Base-by-base conservation (phyloP, 2,329 filamentous ascomycete genomes). In the Scedosporium apiospermum region DNA sequence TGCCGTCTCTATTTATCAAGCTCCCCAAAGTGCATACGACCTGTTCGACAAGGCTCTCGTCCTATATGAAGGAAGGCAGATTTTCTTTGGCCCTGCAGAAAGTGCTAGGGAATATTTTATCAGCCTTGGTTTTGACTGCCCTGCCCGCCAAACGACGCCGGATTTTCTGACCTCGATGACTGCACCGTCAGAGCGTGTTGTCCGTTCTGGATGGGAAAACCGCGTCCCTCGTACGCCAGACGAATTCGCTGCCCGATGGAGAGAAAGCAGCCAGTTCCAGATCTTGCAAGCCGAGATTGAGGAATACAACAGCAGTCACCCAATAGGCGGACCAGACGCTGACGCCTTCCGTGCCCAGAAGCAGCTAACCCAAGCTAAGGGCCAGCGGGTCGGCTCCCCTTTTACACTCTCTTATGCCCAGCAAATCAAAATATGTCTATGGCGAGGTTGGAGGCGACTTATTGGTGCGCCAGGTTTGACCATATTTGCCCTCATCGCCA, bases 401-500 rank as follows among this genome's bases (percentile, higher is more conserved):
- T 96, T 88, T 73, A 96, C 91, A 0, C 78, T 96, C 42, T 93
- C 90, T 0, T 90, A 88, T 66, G 58, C 64, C 3, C 86, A 93
- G 73, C 93, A 97, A 73, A 75, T 96, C 66, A 73, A 82, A 64
- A 84, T 97, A 14, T 96, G 92, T 72, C 77, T 96, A 58, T 86
- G 86, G 79, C 88, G 93, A 70, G 91, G 91, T 9, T 95, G 88
- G 77, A 84, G 85, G 69, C 86, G 93, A 62, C 79, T 96, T 6
- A 80, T 79, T 62, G 89, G 88, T 61, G 92, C 96, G 70, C 88
- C 89, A 18, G 88, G 83, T 69, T 77, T 95, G 67, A 90, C 89
- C 0, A 67, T 93, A 16, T 57, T 57, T 21, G 44, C 44, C 44
- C 27, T 57, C 21, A 57, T 57, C 14, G 53, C 53, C 53, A 57